Conservation (phyloP, 768 basidiomycete species). For the Collybiopsis luxurians region DNA sequence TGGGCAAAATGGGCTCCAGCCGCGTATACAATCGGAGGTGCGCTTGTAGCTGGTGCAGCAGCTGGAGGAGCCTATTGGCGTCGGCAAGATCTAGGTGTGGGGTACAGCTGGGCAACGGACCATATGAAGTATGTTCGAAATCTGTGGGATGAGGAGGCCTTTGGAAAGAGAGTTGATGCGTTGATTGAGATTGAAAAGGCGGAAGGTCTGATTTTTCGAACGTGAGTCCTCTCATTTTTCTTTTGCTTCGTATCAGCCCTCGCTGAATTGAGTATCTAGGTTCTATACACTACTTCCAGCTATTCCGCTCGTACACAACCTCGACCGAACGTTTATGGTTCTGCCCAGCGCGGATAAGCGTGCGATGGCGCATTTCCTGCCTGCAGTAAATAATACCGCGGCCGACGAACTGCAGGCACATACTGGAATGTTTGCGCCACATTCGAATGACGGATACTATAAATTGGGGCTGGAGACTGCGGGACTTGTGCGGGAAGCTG, state of each 20-base stretch:
- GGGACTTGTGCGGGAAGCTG: slow-evolving; percentile 57
- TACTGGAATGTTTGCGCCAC: slow-evolving; percentile 81
- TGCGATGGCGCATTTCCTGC: slow-evolving; percentile 52
- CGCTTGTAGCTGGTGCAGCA: slow-evolving; percentile 76
- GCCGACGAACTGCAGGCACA: slow-evolving; percentile 83
- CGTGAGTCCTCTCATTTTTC: slow-evolving; percentile 42
- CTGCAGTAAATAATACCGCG: slow-evolving; percentile 64
- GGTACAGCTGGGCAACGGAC: slow-evolving; percentile 76
- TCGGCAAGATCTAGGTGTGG: slow-evolving; percentile 67
- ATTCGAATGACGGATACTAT: slow-evolving; percentile 89
- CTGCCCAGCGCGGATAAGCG: slow-evolving; percentile 58
- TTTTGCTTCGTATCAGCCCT: neutral
- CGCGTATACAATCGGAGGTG: slow-evolving; percentile 70
- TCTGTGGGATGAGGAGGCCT: slow-evolving; percentile 73
- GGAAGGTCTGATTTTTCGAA: slow-evolving; percentile 67
- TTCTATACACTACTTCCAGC: slow-evolving; percentile 81
- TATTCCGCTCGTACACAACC: slow-evolving; percentile 50
- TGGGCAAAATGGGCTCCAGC: slow-evolving; percentile 72
- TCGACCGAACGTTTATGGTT: slow-evolving; percentile 73
- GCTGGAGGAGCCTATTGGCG: slow-evolving; percentile 84
- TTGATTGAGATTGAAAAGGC: slow-evolving; percentile 59
- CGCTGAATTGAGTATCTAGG: slow-evolving; percentile 35
- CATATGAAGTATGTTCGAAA: slow-evolving; percentile 89
- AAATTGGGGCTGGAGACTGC: slow-evolving; percentile 72
- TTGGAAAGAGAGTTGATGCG: slow-evolving; percentile 59